These are phyloP conservation scores for Debaryomyces sp. DNA, from an alignment of 1,139 yeast species.

Conservation along the genomic window DNA sequence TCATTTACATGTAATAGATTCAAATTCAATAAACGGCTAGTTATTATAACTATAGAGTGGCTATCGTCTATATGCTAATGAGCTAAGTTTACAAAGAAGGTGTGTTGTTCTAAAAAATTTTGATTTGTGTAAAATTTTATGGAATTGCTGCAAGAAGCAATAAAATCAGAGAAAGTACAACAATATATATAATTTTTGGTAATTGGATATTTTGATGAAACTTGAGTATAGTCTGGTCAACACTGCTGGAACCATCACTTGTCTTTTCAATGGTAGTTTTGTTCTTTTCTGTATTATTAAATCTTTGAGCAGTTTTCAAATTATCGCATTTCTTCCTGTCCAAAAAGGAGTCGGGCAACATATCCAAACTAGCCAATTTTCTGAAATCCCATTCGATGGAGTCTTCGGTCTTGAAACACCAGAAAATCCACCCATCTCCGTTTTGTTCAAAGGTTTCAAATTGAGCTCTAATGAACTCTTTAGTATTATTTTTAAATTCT, in stretches of 20 bases:
- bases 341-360: slow-evolving; percentile 6
- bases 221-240: background rate
- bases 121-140: slow-evolving; percentile 6
- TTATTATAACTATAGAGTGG: no score
- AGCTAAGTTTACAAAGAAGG: background rate
- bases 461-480: slow-evolving; percentile 21
- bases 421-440: slow-evolving; percentile 27
- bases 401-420: slow-evolving; percentile 28
- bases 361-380: slow-evolving; percentile 6
- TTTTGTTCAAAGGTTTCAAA: slow-evolving; percentile 20
- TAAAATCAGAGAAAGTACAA: background rate
- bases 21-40: no score
- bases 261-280: background rate
- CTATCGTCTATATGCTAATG: no score
- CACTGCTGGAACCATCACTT: background rate
- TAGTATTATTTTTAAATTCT: slow-evolving; percentile 18
- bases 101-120: background rate
- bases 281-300: background rate
- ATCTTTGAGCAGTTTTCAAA: background rate
- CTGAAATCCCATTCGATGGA: slow-evolving; percentile 26
- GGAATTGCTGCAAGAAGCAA: background rate
- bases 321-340: background rate
- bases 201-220: background rate
- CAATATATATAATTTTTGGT: background rate
- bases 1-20: background rate